Conservation (phyloP, 805 yeast species). For the Blastobotrys muscicola region DNA sequence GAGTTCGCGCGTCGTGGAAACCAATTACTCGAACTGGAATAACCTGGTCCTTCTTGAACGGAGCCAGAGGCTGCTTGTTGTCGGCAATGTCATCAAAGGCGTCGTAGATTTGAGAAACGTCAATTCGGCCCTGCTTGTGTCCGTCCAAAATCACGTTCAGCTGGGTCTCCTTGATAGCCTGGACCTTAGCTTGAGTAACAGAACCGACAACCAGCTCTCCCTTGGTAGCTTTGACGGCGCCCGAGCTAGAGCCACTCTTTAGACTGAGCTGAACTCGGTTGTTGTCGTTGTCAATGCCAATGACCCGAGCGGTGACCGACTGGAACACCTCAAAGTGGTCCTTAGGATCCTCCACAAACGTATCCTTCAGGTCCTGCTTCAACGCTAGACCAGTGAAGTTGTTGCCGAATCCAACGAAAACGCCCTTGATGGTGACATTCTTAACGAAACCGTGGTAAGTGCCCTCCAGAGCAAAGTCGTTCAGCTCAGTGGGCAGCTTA, state of each 20-base stretch:
- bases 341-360: constrained; percentile 42
- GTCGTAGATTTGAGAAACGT: constrained; percentile 60
- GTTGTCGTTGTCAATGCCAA: constrained; percentile 58
- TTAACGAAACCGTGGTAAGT: constrained; percentile 65
- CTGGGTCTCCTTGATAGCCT: constrained; percentile 60
- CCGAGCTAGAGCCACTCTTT: constrained; percentile 21
- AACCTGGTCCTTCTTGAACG: constrained; percentile 49
- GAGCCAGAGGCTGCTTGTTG: constrained; percentile 43
- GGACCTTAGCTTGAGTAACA: constrained; percentile 49
- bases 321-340: constrained; percentile 53
- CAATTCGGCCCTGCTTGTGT: constrained; percentile 70
- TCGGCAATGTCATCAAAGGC: constrained; percentile 45
- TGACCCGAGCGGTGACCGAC: constrained; percentile 59
- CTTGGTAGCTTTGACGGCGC: constrained; percentile 28
- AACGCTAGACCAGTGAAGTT: constrained; percentile 74
- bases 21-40: constrained; percentile 66
- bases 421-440: constrained; percentile 68
- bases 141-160: constrained; percentile 69
- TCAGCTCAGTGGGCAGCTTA: constrained; percentile 47
- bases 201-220: constrained; percentile 51
- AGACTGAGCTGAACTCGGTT: constrained; percentile 63
- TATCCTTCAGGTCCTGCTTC: constrained; percentile 45
- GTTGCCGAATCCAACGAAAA: constrained; percentile 75
- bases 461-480: constrained; percentile 45
- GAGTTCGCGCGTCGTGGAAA: constrained; percentile 59